Conservation (phyloP, 2,329 filamentous ascomycete genomes). For the Phaeoacremonium minimum region DNA sequence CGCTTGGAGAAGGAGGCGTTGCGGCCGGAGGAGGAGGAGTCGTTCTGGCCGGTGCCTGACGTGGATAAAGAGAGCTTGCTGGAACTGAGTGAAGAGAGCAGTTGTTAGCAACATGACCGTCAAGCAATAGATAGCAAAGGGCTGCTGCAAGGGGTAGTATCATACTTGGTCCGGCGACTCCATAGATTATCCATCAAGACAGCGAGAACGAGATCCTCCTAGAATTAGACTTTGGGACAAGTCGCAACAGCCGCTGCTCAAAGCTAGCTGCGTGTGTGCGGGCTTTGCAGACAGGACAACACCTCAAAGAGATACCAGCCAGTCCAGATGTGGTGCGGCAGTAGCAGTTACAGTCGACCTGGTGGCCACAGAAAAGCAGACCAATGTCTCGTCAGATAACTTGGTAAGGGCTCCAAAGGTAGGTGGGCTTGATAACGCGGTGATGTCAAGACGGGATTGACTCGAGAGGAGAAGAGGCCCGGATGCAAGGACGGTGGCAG, state of each 20-base stretch:
- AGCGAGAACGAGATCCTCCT: conserved; percentile 9
- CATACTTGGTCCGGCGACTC: conserved; percentile 81
- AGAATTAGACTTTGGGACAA: neutral
- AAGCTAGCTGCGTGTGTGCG: conserved; percentile 6
- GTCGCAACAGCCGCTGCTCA: conserved; percentile 5
- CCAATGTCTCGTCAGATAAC: no score
- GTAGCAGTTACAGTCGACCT: neutral
- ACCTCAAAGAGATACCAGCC: conserved; percentile 3
- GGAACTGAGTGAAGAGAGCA: conserved; percentile 45
- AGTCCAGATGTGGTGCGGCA: conserved; percentile 1
- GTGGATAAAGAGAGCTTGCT: conserved; percentile 91
- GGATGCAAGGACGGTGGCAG: no score
- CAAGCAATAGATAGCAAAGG: no score
- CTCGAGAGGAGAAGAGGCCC: no score
- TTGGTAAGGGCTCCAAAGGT: no score
- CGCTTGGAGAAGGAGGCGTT: conserved; percentile 65
- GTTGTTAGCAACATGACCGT: conserved; percentile 14
- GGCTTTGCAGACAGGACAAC: conserved; percentile 5
- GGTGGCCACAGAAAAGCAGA: conserved; percentile 1
- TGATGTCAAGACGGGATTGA: no score
- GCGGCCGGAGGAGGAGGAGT: conserved; percentile 46
- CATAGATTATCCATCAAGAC: conserved; percentile 63
- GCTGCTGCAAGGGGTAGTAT: conserved; percentile 8
- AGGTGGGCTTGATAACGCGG: no score
- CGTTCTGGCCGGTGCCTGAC: conserved; percentile 48